These are phyloP conservation scores for Cornus kousa DNA, from an alignment of 148 eudicot genomes.

Conservation along the genomic window DNA sequence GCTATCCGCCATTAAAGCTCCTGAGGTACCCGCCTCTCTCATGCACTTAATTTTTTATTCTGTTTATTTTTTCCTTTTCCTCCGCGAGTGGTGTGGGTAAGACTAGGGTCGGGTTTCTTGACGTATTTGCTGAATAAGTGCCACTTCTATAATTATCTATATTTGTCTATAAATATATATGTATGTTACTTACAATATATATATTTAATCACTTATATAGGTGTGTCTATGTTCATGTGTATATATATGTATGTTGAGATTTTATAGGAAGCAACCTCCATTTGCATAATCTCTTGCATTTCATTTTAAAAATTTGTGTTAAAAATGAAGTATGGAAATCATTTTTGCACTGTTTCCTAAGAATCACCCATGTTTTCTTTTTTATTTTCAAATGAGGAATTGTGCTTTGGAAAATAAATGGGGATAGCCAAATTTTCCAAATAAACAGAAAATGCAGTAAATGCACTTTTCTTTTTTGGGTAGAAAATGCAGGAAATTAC, in stretches of 20 bases:
- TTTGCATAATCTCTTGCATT: not conserved
- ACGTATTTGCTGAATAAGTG: not conserved
- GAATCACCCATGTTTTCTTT: too few relatives aligned
- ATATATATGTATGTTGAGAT: not conserved
- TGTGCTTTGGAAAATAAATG: too few relatives aligned
- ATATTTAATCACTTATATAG: too few relatives aligned
- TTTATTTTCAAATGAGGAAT: too few relatives aligned
- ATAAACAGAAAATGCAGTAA: too few relatives aligned
- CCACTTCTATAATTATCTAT: too few relatives aligned
- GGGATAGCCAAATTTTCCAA: too few relatives aligned
- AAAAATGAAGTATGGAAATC: not conserved
- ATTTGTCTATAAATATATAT: not conserved
- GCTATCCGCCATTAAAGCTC: slow-evolving; percentile 12
- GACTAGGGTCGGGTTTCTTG: slow-evolving; percentile 10
- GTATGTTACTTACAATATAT: too few relatives aligned
- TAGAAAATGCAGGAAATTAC: too few relatives aligned
- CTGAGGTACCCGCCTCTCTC: slow-evolving; percentile 9
- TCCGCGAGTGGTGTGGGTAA: not conserved
- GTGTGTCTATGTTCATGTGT: not conserved
- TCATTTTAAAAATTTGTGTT: too few relatives aligned
- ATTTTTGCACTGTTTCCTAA: not conserved
- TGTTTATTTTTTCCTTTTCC: not conserved
- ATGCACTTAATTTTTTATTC: not conserved
- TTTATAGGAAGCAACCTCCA: not conserved
- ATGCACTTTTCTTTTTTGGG: too few relatives aligned